A percentile compares a stretch with the other conserved stretches of the same genome.
Evolutionary conservation across 768 basidiomycete genomes (phyloP).

Genomic region (Boletus tylopilopsis): DNA sequence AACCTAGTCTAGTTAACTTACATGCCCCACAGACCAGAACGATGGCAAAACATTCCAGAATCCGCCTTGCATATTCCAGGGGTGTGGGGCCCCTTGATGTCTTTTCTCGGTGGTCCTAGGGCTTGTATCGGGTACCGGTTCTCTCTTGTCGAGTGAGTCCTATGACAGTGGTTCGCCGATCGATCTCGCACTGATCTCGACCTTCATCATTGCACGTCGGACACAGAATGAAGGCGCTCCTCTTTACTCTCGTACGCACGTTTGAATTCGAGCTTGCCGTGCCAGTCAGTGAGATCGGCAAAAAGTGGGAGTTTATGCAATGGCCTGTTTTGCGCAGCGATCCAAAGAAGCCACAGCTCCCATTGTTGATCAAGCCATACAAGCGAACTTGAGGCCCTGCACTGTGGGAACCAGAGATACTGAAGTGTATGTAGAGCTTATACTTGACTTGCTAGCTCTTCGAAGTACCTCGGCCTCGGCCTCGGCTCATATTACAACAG

Average conservation of each 20-base stretch:
- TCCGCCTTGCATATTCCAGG: slow-evolving; percentile 48
- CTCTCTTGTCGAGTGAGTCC: slow-evolving; percentile 52
- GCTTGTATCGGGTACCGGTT: slow-evolving; percentile 72
- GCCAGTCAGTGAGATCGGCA: slow-evolving; percentile 1
- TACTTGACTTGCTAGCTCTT: too few relatives aligned
- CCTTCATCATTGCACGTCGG: background rate
- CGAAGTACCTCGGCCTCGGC: too few relatives aligned
- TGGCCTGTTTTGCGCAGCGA: slow-evolving; percentile 6
- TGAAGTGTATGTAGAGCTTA: too few relatives aligned
- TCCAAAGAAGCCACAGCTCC: slow-evolving; percentile 12
- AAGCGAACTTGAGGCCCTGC: background rate
- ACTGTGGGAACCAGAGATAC: too few relatives aligned
- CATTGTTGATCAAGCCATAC: slow-evolving; percentile 6
- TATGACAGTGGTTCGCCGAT: too few relatives aligned
- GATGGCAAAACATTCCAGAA: slow-evolving; percentile 53
- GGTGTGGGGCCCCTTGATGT: slow-evolving; percentile 54
- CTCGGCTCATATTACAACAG: too few relatives aligned
- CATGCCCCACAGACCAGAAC: slow-evolving; percentile 50
- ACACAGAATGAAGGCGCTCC: slow-evolving; percentile 5
- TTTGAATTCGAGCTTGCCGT: slow-evolving; percentile 15
- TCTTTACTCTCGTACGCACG: slow-evolving; percentile 9
- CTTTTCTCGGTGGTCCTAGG: slow-evolving; percentile 67
- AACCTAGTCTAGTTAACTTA: background rate
- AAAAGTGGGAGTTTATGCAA: background rate
- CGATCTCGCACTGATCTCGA: too few relatives aligned